A percentile compares a stretch with the other conserved stretches of the same genome.
Conservation (phyloP, 257 asterid genomes). For the Jacaranda mimosifolia region DNA sequence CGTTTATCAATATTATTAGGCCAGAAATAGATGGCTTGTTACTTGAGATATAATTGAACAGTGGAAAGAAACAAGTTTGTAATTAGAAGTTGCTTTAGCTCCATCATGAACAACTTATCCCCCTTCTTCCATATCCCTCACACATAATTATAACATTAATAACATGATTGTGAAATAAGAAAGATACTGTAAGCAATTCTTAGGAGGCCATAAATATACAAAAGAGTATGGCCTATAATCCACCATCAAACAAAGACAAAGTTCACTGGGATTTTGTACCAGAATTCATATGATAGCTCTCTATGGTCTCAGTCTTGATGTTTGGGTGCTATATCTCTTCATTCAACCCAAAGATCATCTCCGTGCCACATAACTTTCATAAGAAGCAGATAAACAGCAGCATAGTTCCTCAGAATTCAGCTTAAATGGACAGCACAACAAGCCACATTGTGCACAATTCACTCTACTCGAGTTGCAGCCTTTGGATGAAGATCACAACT, state of each 20-base stretch:
- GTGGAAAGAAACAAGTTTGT: neutral
- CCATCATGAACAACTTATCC: neutral
- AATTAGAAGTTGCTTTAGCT: neutral
- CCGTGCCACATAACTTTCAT: conserved; percentile 14
- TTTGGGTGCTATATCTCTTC: neutral
- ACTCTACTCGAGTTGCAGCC: neutral
- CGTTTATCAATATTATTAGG: neutral
- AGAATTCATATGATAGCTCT: neutral
- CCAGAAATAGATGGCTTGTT: neutral
- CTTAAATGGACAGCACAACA: too few species aligned
- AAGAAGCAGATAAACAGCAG: conserved; percentile 1
- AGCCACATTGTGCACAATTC: neutral
- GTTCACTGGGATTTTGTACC: neutral
- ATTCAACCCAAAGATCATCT: neutral
- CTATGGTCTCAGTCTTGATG: neutral
- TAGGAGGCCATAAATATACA: conserved; percentile 5
- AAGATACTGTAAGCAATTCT: neutral
- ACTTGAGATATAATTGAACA: neutral
- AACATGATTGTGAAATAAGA: neutral
- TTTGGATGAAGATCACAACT: conserved; percentile 4
- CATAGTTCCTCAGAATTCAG: conserved; percentile 11
- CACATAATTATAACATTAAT: neutral
- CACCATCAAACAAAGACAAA: conserved; percentile 23
- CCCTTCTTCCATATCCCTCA: neutral
- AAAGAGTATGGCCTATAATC: neutral